These are phyloP conservation scores for Ceratobasidium sp. DNA, from an alignment of 1,284 basidiomycete species.

Conservation along the genomic window DNA sequence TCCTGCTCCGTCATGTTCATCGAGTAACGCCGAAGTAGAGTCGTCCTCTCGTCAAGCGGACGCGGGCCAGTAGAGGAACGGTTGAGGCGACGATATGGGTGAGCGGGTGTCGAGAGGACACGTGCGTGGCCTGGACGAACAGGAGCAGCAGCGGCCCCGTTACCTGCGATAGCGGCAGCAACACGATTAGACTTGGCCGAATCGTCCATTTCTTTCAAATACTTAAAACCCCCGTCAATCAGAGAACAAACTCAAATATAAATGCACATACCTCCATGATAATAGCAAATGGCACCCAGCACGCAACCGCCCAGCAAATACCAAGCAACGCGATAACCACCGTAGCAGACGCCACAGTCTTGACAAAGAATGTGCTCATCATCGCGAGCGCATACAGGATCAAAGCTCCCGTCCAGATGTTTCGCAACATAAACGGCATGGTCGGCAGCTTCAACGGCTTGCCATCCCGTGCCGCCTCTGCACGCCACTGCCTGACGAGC, in stretches of 20 bases:
- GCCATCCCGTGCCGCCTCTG: slow-evolving; percentile 78
- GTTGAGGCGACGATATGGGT: slow-evolving; percentile 54
- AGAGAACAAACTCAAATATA: slow-evolving; percentile 11
- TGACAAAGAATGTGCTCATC: slow-evolving; percentile 84
- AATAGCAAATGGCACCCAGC: slow-evolving; percentile 91
- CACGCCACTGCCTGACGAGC: slow-evolving; percentile 82
- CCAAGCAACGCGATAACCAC: slow-evolving; percentile 84
- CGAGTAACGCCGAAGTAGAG: slow-evolving; percentile 75
- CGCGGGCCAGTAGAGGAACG: slow-evolving; percentile 46
- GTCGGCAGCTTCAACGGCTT: slow-evolving; percentile 77
- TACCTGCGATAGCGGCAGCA: slow-evolving; percentile 46
- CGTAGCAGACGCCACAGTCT: slow-evolving; percentile 81
- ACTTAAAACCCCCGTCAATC: slow-evolving; percentile 58
- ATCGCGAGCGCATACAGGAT: slow-evolving; percentile 81
- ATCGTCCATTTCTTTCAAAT: slow-evolving; percentile 80
- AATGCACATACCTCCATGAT: slow-evolving; percentile 82
- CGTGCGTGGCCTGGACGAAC: slow-evolving; percentile 60
- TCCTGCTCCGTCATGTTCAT: slow-evolving; percentile 56
- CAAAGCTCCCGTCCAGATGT: slow-evolving; percentile 90
- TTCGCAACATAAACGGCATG: slow-evolving; percentile 88
- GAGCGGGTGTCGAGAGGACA: slow-evolving; percentile 60
- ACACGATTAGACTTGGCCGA: slow-evolving; percentile 41
- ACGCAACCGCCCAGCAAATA: slow-evolving; percentile 94
- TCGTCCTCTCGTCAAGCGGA: slow-evolving; percentile 66
- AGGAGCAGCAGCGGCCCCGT: slow-evolving; percentile 40